Percentiles rank a stretch among this genome's conserved stretches.
Evolutionary conservation across 108 stramenopile genomes (phyloP).

Genomic region (Cylindrotheca fusiformis): DNA sequence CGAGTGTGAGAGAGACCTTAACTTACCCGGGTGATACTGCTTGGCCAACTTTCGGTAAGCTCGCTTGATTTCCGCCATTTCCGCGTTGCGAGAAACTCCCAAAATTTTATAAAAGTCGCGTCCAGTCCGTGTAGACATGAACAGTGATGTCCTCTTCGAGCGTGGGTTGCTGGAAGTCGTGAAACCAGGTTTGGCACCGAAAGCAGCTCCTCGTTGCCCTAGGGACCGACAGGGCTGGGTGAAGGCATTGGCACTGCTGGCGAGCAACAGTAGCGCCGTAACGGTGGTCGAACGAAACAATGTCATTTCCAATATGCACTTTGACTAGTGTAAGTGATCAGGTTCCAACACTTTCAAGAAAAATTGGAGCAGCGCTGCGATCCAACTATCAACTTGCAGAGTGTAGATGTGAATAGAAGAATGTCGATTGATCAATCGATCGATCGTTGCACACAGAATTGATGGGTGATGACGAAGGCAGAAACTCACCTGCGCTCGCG

Average conservation of each 20-base stretch:
- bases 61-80: slow-evolving; percentile 74
- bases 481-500: too few species aligned
- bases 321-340: too few species aligned
- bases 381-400: too few species aligned
- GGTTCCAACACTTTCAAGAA: too few species aligned
- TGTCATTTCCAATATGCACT: too few species aligned
- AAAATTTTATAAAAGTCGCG: slow-evolving; percentile 83
- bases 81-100: slow-evolving; percentile 64
- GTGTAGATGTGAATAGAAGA: too few species aligned
- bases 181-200: background rate
- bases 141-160: slow-evolving; percentile 37
- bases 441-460: too few species aligned
- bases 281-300: slow-evolving; percentile 16
- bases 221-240: background rate
- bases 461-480: too few species aligned
- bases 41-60: slow-evolving; percentile 84
- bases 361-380: too few species aligned
- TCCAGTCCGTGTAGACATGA: slow-evolving; percentile 70
- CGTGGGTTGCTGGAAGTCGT: background rate
- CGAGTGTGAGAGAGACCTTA: slow-evolving; percentile 2
- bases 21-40: slow-evolving; percentile 76
- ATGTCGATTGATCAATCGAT: too few species aligned
- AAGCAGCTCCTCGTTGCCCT: background rate
- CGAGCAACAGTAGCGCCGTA: slow-evolving; percentile 9
- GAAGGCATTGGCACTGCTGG: slow-evolving; percentile 8